Base-by-base conservation (phyloP, 2,329 filamentous ascomycete species). In the Fusarium sororula region DNA sequence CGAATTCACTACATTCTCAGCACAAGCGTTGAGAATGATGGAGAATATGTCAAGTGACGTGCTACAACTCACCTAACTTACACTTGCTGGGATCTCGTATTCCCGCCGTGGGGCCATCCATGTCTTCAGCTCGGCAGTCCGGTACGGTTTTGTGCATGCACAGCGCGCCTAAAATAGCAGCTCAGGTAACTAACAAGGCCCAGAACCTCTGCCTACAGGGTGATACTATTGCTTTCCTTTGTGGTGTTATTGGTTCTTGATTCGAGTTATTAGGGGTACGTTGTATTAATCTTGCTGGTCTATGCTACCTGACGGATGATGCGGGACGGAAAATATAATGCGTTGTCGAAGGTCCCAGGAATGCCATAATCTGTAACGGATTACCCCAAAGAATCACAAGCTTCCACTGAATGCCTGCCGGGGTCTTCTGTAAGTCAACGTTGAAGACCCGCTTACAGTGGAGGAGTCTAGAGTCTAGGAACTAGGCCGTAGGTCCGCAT, bases 31-130 rank as follows among this genome's bases (percentile, higher is more conserved):
- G 60, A 71, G 63, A 73, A 58, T 68, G 54, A 55, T 56, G 66
- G 53, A 55, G 28, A 28, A 51, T 65, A 47, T 70, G 66, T 57
- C 73, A 63, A 73, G 73, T 77, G 75, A 77, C 75, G 75, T 77
- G 71, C 75, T 66, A 76, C 56, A 41, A 32, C 58, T 57, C 41
- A 50, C 51, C 20, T 24, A 38, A 22, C 24, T 26, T 20, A n/a
- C 7, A 48, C 55, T 44, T 57, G 30, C 55, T 58, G 41, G 55
- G 63, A 63, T 75, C 75, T 77, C 75, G 75, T 77, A 77, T 77
- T 74, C 58, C 66, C 63, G 42, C 53, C 75, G 54, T 60, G 59
- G 64, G 66, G 42, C 66, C 53, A 50, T 59, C 66, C 53, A 50
- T 54, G 37, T 54, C 58, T 42, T 70, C 67, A 70, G 67, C 67